Base-by-base conservation (phyloP, 1,284 basidiomycete species). In the Ceratobasidium sp. region DNA sequence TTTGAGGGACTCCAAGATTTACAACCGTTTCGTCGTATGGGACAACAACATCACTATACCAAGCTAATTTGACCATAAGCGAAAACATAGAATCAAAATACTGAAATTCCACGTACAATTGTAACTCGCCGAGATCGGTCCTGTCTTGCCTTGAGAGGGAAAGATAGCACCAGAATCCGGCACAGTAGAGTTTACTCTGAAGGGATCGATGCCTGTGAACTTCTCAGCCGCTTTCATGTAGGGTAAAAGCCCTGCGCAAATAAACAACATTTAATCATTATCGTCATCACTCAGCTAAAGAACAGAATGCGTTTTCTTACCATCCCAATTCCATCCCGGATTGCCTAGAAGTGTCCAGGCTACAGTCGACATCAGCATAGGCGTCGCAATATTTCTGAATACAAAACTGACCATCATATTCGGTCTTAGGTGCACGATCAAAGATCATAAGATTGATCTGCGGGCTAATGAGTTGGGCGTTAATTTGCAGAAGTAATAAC, bases 181-280 rank as follows among this genome's bases (percentile, higher is more conserved):
- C 64, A 70, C 78, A 73, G 41, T 76, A 58, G 49, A 77, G 21
- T 55, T 70, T 70, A 38, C 74, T 71, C 75, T 77, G 75, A 61
- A 76, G 8, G 72, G 72, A 46, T 75, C 72, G n/a, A 75, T 73
- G n/a, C 78, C 76, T 57, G 77, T 75, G 76, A 79, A 79, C 50
- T 71, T 66, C 73, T 82, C 79, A 9, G 78, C 73, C 78, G 82
- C 82, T 75, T 80, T 80, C 77, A 83, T 81, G 76, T 81, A 81
- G 2, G 77, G 76, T 50, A 80, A 79, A 43, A 84, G 74, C 13
- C 47, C 67, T 70, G 32, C 1, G 26, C 5, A 35, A 38, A 38
- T 38, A 7, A 23, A 5, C 2, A 49, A 13, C 54, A 18, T 9
- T n/a, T 16, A 8, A 49, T 35, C 2, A 54, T 32, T 16, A n/a